Percentiles rank a stretch among this genome's conserved stretches.
Evolutionary conservation across 192 early-diverging fungal genomes (phyloP).

Genomic region (Irineochytrium annulatum): DNA sequence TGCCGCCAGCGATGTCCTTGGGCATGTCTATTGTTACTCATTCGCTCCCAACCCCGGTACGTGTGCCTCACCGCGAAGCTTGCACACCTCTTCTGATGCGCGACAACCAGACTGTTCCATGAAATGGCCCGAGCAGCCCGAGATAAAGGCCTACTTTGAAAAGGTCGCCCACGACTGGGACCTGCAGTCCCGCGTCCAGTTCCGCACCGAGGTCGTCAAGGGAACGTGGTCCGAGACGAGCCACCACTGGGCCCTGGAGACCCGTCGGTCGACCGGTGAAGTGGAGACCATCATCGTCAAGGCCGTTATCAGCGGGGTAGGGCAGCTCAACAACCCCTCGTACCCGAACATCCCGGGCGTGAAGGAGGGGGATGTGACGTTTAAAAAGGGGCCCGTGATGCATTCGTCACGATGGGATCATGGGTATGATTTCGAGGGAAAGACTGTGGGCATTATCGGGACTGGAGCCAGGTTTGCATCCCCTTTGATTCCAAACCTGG

Average conservation of each 20-base stretch:
- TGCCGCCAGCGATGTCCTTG: neutral
- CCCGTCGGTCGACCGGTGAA: neutral
- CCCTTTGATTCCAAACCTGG: neutral
- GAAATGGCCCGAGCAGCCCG: neutral
- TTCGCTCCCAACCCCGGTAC: neutral
- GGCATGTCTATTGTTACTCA: neutral
- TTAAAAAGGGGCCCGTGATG: neutral
- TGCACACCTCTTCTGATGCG: neutral
- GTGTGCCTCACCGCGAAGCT: neutral
- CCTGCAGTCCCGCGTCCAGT: neutral
- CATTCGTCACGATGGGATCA: neutral
- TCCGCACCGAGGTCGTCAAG: neutral
- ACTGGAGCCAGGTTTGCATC: neutral
- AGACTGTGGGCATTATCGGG: neutral
- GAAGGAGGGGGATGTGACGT: no score
- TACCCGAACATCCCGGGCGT: neutral
- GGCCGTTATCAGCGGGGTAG: neutral
- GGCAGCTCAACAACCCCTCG: neutral
- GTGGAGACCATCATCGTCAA: neutral
- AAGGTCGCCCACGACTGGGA: neutral
- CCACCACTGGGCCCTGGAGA: neutral
- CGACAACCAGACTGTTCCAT: neutral
- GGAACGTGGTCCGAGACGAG: neutral
- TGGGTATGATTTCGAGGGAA: neutral
- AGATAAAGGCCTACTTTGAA: conserved; percentile 1